A percentile compares a stretch with the other conserved stretches of the same genome.
These are phyloP conservation scores for Phytopythium chamaehyphon DNA, from an alignment of 352 stramenopile genomes.

Conservation along the genomic window DNA sequence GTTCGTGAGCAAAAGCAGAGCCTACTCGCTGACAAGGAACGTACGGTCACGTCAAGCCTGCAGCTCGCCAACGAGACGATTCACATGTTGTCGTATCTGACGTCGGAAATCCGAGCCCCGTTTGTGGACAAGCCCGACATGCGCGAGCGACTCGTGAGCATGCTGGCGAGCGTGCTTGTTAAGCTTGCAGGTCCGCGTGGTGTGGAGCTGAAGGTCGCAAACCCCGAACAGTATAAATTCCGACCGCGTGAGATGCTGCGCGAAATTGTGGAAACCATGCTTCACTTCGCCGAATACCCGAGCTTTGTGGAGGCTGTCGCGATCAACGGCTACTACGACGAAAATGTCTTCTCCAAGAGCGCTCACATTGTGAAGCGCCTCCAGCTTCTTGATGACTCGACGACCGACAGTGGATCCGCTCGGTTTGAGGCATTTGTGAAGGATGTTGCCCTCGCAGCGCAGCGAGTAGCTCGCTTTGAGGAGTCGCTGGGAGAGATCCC, in stretches of 20 bases:
- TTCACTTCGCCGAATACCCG: constrained; percentile 90
- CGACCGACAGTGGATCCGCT: neutral
- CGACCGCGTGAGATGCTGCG: constrained; percentile 96
- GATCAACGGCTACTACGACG: constrained; percentile 86
- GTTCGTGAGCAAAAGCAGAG: constrained; percentile 89
- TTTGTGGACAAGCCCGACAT: constrained; percentile 94
- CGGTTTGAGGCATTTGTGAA: constrained; percentile 54
- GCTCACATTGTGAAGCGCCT: constrained; percentile 62
- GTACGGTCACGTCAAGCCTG: constrained; percentile 91
- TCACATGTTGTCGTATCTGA: constrained; percentile 97
- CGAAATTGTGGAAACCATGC: constrained; percentile 94
- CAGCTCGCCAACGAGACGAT: constrained; percentile 97
- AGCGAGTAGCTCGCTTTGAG: constrained; percentile 51
- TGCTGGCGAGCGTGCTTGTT: constrained; percentile 95
- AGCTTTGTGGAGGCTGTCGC: constrained; percentile 92
- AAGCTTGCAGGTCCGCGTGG: constrained; percentile 93
- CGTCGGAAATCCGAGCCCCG: constrained; percentile 91
- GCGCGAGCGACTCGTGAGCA: constrained; percentile 92
- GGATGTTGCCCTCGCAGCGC: constrained; percentile 41
- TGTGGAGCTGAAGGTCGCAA: constrained; percentile 95
- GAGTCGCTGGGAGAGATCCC: constrained; percentile 91
- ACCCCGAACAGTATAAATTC: constrained; percentile 98
- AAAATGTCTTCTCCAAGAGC: constrained; percentile 67
- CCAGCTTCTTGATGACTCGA: constrained; percentile 36
- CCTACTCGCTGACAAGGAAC: constrained; percentile 85